Evolutionary conservation across 2,329 filamentous ascomycete genomes (phyloP), one percentile per base, ranked within the genome.

Genomic region (Zymoseptoria passerinii): DNA sequence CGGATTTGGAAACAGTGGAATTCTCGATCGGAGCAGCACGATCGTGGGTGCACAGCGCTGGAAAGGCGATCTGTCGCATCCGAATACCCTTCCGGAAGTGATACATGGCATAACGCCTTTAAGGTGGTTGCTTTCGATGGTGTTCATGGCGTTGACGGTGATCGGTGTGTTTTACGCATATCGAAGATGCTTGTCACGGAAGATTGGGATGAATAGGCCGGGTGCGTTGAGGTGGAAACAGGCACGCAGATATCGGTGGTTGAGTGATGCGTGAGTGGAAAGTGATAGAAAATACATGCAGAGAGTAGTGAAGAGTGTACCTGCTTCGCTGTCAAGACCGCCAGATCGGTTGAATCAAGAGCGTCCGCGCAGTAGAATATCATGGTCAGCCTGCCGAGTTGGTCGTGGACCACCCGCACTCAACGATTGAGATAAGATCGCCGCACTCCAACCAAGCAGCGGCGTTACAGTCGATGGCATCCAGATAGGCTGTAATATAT

Each of bases 21-120:
- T 60, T 7, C 64, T 69, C 48, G 67, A 67, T 44, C 62, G 65
- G 13, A 64, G 64, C 8, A 35, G 9, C 35, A 53, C n/a, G 27
- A 28, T 44, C 35, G 35, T 44, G 35, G 35, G 35, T 44, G 35
- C 13, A 16, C 35, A 44, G 35, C 35, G 35, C 35, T 44, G 35
- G 35, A 44, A 2, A 16, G 35, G 10, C n/a, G 35, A 44, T 3
- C 35, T 44, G 35, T 10, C 35, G 35, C 35, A 44, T 6, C 5
- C 35, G 16, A 44, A 16, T 44, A 44, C 35, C 35, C 10, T 44
- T 16, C 35, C 35, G n/a, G 16, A 44, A 44, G 7, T 44, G 35
- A 16, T 16, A 16, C 13, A 44, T 3, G 35, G 35, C 35, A 16
- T 44, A 16, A 13, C 35, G 13, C 35, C 35, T 13, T 44, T n/a